Base-by-base conservation (phyloP, 257 asterid genomes). In the Rhazya stricta region DNA sequence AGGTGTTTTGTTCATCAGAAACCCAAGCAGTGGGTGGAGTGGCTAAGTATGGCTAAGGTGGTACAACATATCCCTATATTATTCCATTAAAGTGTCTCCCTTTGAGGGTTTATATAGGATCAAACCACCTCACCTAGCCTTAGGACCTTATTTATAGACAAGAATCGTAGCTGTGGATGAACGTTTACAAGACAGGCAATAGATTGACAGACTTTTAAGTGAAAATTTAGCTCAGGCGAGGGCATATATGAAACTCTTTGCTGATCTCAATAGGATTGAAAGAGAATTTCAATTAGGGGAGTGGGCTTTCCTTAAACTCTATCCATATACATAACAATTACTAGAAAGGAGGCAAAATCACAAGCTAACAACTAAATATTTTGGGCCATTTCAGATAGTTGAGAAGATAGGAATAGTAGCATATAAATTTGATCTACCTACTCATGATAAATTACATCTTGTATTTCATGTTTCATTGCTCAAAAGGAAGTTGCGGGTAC, bases 41-140 rank as follows among this genome's bases (percentile, higher is more conserved):
- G 46, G 70, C 9, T 65, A 30, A 0, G 78, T 0, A 0, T 78
- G 3, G 72, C 76, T 1, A 71, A 81, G 25, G 1, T 74, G 61
- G 79, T 74, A 74, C 4, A 74, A 75, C 2, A 81, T 80, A 2
- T n/a, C 45, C 2, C 57, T 21, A 0, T 82, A 75, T 2, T 6
- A 23, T 3, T 9, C 57, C n/a, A 9, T 66, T 0, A 50, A 70
- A 4, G 8, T 48, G 3, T 43, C 69, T 1, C 74, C 74, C 0
- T 80, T 61, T 61, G 73, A 79, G 4, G 81, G 75, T 0, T n/a
- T 83, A 0, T 76, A 61, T 69, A 77, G 78, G 0, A n/a, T 34
- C 3, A 5, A 9, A 0, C 79, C 76, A 0, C 9, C 45, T 0
- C 30, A 6, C 0, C 1, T 76, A 0, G 8, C 67, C 5, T 46